Base-by-base conservation (phyloP, 805 yeast species). In the Yamadazyma akitaensis region DNA sequence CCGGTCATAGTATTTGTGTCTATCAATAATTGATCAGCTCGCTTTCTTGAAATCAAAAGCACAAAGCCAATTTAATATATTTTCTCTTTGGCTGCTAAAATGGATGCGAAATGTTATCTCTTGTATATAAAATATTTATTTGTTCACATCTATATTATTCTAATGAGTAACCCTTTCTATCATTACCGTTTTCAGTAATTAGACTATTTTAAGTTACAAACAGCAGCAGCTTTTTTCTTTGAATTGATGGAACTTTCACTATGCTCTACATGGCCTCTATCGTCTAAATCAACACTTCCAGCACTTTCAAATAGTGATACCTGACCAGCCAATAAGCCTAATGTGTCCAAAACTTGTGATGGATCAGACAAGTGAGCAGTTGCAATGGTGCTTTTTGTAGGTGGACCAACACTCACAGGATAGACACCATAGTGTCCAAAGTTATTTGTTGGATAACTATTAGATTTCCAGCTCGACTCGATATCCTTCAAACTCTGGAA, bases 321-420 rank as follows among this genome's bases (percentile, higher is more conserved):
- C 47, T 80, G 79, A n/a, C 95, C 96, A 9, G 87, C 77, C 44
- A 88, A 70, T 43, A 87, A 71, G 2, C 95, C 96, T 54, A 91
- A 67, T 0, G 95, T 86, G 47, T 89, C 96, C 47, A 91, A 64
- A 2, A 91, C 96, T 59, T 87, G 92, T 30, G 76, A 69, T 5
- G 97, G 96, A 60, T 89, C 94, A 37, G 83, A 76, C 59, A 91
- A 72, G 63, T 91, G 96, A 18, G 96, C 83, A 35, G 86, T 84
- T 0, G 97, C 97, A 21, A 81, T 77, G 0, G 97, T 91, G 53
- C 79, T 75, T 63, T 90, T 90, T 9, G 89, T 82, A 0, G 96
- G 92, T 3, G 97, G 95, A 0, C 97, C 97, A 39, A 91, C 96
- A 18, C 95, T 88, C 28, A 88, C 90, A 0, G 97, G 91, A 61